A percentile compares a stretch with the other conserved stretches of the same genome.
These are phyloP conservation scores for Madurella fahalii DNA, from an alignment of 2,329 filamentous ascomycete species.

Conservation along the genomic window DNA sequence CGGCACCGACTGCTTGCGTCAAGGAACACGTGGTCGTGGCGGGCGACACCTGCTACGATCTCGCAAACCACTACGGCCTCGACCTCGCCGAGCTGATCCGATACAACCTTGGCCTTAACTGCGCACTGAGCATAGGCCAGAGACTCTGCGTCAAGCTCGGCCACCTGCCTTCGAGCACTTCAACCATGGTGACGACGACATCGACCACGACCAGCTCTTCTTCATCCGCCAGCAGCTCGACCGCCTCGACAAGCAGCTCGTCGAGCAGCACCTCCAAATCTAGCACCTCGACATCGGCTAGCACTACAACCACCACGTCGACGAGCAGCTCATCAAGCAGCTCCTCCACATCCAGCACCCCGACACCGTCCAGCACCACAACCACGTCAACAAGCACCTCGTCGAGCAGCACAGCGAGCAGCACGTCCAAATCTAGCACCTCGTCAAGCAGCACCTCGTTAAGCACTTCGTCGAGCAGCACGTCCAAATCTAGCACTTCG, in stretches of 20 bases:
- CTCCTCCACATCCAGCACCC: no score
- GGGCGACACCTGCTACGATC: slow-evolving; percentile 17
- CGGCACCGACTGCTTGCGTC: slow-evolving; percentile 16
- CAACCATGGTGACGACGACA: slow-evolving; percentile 6
- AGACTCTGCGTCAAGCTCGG: slow-evolving; percentile 17
- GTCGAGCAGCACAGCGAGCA: no score
- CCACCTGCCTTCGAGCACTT: slow-evolving; percentile 5
- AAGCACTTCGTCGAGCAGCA: no score
- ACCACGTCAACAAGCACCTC: no score
- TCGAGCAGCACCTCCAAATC: slow-evolving; percentile 3
- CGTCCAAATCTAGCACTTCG: no score
- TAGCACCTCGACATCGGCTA: slow-evolving; percentile 12
- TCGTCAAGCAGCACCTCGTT: no score
- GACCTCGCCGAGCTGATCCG: slow-evolving; percentile 6
- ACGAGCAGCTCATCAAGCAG: no score
- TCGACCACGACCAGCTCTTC: slow-evolving; percentile 1
- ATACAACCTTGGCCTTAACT: slow-evolving; percentile 16
- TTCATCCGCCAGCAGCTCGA: slow-evolving; percentile 11
- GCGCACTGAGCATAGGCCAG: slow-evolving; percentile 2
- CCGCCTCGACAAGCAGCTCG: slow-evolving; percentile 9
- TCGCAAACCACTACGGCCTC: slow-evolving; percentile 16
- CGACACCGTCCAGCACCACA: no score
- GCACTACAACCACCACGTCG: neutral
- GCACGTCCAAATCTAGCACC: no score
- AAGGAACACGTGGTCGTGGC: slow-evolving; percentile 11